Conservation (phyloP, 345 rosid genomes). For the Durio zibethinus region DNA sequence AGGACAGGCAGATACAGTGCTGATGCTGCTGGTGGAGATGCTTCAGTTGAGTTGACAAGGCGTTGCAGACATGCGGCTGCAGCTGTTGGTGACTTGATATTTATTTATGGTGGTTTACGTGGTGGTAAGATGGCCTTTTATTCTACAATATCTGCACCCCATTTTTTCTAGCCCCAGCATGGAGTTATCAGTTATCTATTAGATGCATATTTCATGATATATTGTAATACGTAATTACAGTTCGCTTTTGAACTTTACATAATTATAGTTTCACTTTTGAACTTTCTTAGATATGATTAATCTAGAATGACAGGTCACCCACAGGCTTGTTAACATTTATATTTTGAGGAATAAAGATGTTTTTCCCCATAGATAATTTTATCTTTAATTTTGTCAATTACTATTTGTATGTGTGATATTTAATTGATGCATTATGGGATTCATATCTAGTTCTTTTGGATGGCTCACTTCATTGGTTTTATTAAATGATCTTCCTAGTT, state of each 20-base stretch:
- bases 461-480: not conserved
- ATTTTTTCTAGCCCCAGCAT: not conserved
- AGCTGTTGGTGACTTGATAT: slow-evolving; percentile 91
- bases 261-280: not conserved
- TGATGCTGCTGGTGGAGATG: slow-evolving; percentile 98
- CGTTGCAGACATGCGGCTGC: slow-evolving; percentile 99
- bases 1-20: slow-evolving; percentile 89
- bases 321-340: not conserved
- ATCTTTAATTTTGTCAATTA: not conserved
- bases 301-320: not conserved
- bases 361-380: not conserved
- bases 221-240: not conserved
- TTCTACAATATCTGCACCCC: not conserved
- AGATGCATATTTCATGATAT: not conserved
- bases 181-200: not conserved
- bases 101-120: slow-evolving; percentile 96
- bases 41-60: slow-evolving; percentile 92
- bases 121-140: slow-evolving; percentile 62
- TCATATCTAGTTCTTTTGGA: not conserved
- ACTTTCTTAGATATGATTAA: not conserved
- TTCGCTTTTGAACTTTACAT: not conserved
- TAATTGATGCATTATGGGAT: not conserved
- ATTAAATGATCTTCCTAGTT: not conserved
- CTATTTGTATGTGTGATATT: not conserved
- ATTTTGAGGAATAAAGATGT: slow-evolving; percentile 2